Evolutionary conservation across 768 basidiomycete genomes (phyloP), one percentile per base, ranked within the genome.

Genomic region (Mycena galericulata): DNA sequence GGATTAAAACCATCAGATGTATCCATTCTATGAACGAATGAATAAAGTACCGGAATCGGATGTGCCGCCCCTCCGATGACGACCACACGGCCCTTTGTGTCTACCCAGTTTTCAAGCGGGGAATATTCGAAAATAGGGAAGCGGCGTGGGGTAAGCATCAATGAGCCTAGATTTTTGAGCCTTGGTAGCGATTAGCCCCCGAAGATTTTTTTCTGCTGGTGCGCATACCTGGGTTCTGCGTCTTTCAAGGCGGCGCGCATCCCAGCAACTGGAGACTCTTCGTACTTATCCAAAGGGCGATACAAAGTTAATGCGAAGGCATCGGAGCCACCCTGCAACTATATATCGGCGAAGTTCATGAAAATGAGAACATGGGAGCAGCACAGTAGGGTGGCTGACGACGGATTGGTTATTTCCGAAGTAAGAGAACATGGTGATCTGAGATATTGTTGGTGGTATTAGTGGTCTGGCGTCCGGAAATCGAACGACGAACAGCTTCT

Each of bases 181-280:
- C 62, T 64, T 3, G 45, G 24, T 5, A 22, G 24, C 8, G 22
- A 26, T n/a, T 46, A 26, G 24, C 7, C n/a, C n/a, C n/a, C n/a
- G n/a, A n/a, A n/a, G n/a, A n/a, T n/a, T n/a, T n/a, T n/a, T n/a
- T n/a, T n/a, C n/a, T n/a, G n/a, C n/a, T n/a, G n/a, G n/a, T n/a
- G n/a, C n/a, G n/a, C n/a, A n/a, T n/a, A 64, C 62, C 45, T 55
- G 2, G 62, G 62, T 32, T 64, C 62, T 14, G 45, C 27, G 4
- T 45, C 30, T 18, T 43, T 32, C 11, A 64, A 10, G 8, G 17
- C 36, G 8, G 32, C 29, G 20, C 10, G 29, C 9, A 64, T 27
- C 4, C 53, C 53, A 6, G 46, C 62, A 5, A 8, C 29, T n/a
- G n/a, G 22, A 24, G 60, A 9, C 14, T 5, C n/a, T 1, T 10